Evolutionary conservation across 2,329 filamentous ascomycete species (phyloP), one percentile per base, ranked within the genome.

Genomic region (Lachnellula occidentalis): DNA sequence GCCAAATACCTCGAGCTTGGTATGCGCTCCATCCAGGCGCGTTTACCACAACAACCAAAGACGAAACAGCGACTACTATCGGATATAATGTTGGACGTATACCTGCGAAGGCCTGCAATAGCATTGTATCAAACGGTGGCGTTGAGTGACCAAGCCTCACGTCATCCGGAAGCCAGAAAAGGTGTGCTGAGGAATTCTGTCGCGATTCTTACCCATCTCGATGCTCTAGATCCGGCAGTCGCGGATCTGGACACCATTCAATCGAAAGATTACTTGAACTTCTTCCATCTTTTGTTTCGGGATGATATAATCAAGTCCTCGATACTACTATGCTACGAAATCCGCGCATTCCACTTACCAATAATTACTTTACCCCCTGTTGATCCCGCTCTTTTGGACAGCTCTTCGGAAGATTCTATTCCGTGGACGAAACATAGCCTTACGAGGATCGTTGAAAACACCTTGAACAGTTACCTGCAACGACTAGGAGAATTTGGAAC

Each of bases 401-500:
- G 3, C 17, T n/a, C 15, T 7, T 12, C 34, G 3, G 48, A 58
- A 31, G 50, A 58, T 8, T 39, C 51, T 12, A 43, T 46, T 19
- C 53, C 48, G n/a, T 57, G 60, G 48, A 61, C 58, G 2, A 68
- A 68, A 48, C 62, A 61, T 9, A 66, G 58, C 22, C 52, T 71
- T 4, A 63, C 55, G 4, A 58, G 64, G 1, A 58, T 64, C 1
- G 63, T 69, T 5, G 66, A 71, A 34, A 64, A 64, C 17, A 66
- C 68, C 1, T 59, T 70, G 1, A 66, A 66, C 15, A 62, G 61
- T 2, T 48, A 69, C 9, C 60, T 65, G 2, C 62, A 64, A 39
- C 55, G 64, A 5, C 58, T 70, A 4, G 61, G 63, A 14, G 59
- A 66, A 31, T 61, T 58, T 37, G 64, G 65, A 3, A 67, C 60